Evolutionary conservation across 768 basidiomycete genomes (phyloP), one percentile per base, ranked within the genome.

Genomic region (Boletellus ananas): DNA sequence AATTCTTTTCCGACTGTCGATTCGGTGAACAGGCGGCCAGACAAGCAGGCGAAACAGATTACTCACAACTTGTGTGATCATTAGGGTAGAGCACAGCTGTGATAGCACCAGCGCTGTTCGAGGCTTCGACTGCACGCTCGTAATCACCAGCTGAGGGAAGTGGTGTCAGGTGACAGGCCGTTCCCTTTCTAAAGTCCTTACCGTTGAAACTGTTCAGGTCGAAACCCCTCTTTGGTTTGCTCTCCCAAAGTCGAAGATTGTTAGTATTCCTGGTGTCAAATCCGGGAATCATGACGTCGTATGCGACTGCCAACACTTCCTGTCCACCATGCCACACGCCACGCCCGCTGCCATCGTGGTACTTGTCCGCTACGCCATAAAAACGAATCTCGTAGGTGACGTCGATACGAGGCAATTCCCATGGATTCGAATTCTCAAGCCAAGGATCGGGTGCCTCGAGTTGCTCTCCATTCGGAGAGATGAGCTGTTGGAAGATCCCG

Each of bases 61-160:
- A 29, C 78, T 63, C 65, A 81, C 79, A 81, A 7, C 74, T 70
- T 69, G 84, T 89, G 60, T 93, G 88, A 65, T 97, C 95, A 64
- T 96, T 95, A 23, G 95, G 96, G 71, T 99, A 98, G 29, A 97
- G 75, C 7, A 97, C 95, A 9, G 90, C 84, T 4, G 94, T 97
- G 64, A 99, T 96, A 33, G 90, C 91, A 50, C 85, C 88, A 11
- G 96, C 96, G 57, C 85, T 85, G 68, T 94, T 93, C 31, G 87
- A 89, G 1, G 90, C 79, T 58, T 88, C 86, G 21, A 98, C 87
- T 3, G 94, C 90, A 39, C 75, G 82, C 62, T 93, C 92, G 65
- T 98, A 98, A 69, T 95, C 85, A 38, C 95, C 95, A 52, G 92
- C 91, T 91, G 53, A 20, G 45, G 18, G 14, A 27, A 34, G 29